Evolutionary conservation across 176 grass and related monocot species (phyloP).

Genomic region (Triticum urartu): DNA sequence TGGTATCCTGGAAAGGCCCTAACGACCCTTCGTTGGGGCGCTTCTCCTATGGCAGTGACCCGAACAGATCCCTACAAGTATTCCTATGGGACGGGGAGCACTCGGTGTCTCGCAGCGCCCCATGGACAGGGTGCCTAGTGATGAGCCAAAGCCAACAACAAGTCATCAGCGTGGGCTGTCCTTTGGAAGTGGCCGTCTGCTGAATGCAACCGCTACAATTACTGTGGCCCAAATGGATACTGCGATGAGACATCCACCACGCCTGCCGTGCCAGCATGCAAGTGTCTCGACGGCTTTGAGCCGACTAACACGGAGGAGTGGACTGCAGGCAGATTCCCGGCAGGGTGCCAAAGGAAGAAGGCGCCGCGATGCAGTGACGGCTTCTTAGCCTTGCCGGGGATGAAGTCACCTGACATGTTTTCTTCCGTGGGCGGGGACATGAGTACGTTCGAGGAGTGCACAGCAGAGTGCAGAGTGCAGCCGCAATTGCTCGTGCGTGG

Average conservation of each 20-base stretch:
- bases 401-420: neutral
- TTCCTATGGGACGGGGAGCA: neutral
- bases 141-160: too few relatives aligned
- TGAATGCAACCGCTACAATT: slow-evolving; percentile 4
- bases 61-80: neutral
- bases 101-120: neutral
- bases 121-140: slow-evolving; percentile 29
- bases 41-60: slow-evolving; percentile 3
- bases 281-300: neutral
- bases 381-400: neutral
- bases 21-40: slow-evolving; percentile 15
- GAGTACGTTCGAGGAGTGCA: too few relatives aligned
- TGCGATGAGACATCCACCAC: slow-evolving; percentile 11
- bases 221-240: neutral
- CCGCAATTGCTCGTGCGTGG: too few relatives aligned
- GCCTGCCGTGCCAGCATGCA: slow-evolving; percentile 9
- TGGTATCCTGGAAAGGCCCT: slow-evolving; percentile 20
- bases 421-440: too few relatives aligned
- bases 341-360: neutral
- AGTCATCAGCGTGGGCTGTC: neutral
- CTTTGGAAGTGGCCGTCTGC: neutral
- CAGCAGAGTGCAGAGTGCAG: too few relatives aligned
- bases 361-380: neutral
- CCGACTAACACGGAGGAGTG: neutral
- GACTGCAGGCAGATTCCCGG: neutral